Evolutionary conservation across 2,329 filamentous ascomycete genomes (phyloP).

Genomic region (Cladosporium phlei): DNA sequence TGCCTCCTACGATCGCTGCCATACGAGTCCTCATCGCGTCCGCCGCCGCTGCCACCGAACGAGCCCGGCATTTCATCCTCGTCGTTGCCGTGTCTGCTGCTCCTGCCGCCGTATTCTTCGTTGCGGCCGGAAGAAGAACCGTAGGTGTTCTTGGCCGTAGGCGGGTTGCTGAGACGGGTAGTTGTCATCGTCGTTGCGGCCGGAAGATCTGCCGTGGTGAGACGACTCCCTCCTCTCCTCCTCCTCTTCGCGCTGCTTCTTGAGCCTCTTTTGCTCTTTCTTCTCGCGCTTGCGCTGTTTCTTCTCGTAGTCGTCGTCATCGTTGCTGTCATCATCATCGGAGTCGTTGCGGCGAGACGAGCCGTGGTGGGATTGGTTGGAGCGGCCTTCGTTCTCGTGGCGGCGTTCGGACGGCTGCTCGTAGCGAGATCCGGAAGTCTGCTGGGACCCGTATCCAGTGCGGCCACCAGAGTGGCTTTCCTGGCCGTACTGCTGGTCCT

Average conservation of each 20-base stretch:
- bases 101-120: conserved; percentile 16
- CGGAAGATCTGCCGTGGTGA: conserved; percentile 8
- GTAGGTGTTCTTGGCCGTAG: conserved; percentile 15
- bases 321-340: conserved; percentile 29
- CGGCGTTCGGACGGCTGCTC: conserved; percentile 55
- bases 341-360: conserved; percentile 9
- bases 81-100: conserved; percentile 17
- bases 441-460: conserved; percentile 49
- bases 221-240: conserved; percentile 9
- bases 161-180: conserved; percentile 14
- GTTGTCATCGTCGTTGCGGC: conserved; percentile 17
- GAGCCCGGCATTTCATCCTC: conserved; percentile 18
- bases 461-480: conserved; percentile 39
- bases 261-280: conserved; percentile 32
- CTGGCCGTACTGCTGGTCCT: conserved; percentile 58
- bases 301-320: conserved; percentile 38
- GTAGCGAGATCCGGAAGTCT: conserved; percentile 43
- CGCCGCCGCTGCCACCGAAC: too few species aligned
- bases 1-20: conserved; percentile 4
- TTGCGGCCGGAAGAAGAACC: conserved; percentile 11
- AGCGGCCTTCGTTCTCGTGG: conserved; percentile 36
- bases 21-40: conserved; percentile 14
- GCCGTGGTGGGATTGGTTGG: not conserved
- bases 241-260: conserved; percentile 24
- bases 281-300: conserved; percentile 39